phyloP scores from a whole-genome alignment of 1,284 basidiomycete species.

The Moesziomyces globuligerus region DNA sequence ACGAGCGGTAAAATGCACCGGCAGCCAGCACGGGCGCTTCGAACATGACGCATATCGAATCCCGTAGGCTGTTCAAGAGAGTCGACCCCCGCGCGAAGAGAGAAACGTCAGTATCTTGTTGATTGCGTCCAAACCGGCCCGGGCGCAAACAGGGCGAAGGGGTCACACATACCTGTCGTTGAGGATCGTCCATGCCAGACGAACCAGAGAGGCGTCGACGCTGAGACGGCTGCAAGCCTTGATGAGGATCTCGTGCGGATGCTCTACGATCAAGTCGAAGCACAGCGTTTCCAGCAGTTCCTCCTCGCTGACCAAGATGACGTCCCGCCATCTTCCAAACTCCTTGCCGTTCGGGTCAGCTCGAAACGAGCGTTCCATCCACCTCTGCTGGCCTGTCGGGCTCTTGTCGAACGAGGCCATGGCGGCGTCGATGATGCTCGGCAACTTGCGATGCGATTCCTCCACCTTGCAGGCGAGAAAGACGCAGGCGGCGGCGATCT shows the following conservation, averaged over 20 bases:
- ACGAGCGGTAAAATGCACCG: conserved; percentile 60
- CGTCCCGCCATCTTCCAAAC: conserved; percentile 73
- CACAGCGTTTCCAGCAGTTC: conserved; percentile 85
- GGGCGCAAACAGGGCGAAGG: no score
- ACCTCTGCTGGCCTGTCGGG: conserved; percentile 66
- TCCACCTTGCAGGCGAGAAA: conserved; percentile 92
- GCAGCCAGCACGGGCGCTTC: conserved; percentile 63
- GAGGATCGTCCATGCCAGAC: conserved; percentile 55
- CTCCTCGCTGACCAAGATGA: conserved; percentile 83
- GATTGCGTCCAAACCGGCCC: no score
- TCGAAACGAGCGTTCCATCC: conserved; percentile 52
- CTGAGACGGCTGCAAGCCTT: conserved; percentile 51
- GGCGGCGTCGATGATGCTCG: conserved; percentile 81
- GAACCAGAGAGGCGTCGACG: conserved; percentile 43
- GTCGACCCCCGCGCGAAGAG: neutral
- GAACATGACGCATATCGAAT: conserved; percentile 56
- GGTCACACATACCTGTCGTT: conserved; percentile 54
- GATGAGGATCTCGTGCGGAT: conserved; percentile 73
- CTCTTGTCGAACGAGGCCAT: conserved; percentile 76
- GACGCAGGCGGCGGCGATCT: conserved; percentile 86
- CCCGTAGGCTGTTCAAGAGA: conserved; percentile 31
- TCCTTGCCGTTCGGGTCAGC: conserved; percentile 49
- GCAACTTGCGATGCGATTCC: conserved; percentile 85
- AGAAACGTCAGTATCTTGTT: conserved; percentile 2
- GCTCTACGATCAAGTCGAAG: conserved; percentile 87